Evolutionary conservation across 257 asterid species (phyloP), one percentile per base, ranked within the genome.

Genomic region (Nicotiana benthamiana): DNA sequence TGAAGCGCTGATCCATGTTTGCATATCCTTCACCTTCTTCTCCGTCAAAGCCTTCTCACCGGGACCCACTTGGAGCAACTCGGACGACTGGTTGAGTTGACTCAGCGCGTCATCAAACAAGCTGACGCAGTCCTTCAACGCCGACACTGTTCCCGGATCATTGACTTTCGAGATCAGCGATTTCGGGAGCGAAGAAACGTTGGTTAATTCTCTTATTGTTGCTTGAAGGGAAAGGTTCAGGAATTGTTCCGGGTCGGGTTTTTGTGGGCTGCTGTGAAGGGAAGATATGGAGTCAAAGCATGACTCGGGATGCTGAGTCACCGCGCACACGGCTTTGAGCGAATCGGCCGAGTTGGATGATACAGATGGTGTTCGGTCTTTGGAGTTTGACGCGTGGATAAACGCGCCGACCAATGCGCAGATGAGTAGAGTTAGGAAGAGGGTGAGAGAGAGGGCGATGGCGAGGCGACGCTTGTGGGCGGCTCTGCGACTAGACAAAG

Each of bases 1-100:
- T 70, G 97, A 97, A 4, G 95, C 97, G 22, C 97, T 93, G 40
- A 93, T 84, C 98, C 97, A 94, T 80, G 98, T 90, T 89, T 87
- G 83, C 88, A 94, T 20, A 59, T 91, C 86, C 72, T 92, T 87
- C 75, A 92, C 85, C 93, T 80, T 91, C 92, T 82, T 83, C 84
- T 87, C 92, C 60, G 94, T 90, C 81, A 93, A 53, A 83, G 79
- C 81, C 84, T 89, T 83, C 87, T 87, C 90, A 13, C 88, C 92
- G 1, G 81, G 83, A 0, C 79, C 84, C 64, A 80, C 90, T 26
- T 88, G 63, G 84, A 91, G 83, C 91, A 75, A 79, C 86, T 80
- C 91, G 36, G 90, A 86, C 80, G 97, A 90, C 72, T 81, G 75
- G 43, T 76, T 87, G 83, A 94, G 92, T 81, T 90, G 89, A 82